Percentiles rank a stretch among this genome's conserved stretches.
These are phyloP conservation scores for Xylaria sp. DNA, from an alignment of 2,329 filamentous ascomycete genomes.

Conservation along the genomic window DNA sequence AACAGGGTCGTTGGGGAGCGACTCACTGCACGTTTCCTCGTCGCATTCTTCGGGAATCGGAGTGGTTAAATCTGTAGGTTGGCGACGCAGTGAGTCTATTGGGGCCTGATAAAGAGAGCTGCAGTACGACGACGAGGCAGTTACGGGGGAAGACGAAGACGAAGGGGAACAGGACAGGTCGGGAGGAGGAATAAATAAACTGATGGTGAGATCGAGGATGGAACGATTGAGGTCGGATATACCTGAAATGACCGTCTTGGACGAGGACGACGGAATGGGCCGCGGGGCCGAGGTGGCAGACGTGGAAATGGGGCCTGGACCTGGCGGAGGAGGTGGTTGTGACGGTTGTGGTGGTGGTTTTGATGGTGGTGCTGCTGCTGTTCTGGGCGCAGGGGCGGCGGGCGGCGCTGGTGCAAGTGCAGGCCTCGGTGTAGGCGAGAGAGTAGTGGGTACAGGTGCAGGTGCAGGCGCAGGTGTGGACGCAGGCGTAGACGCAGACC, in stretches of 20 bases:
- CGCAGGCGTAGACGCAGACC: constrained; percentile 8
- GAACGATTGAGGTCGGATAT: constrained; percentile 35
- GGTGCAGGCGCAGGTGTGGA: constrained; percentile 19
- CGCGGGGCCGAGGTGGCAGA: constrained; percentile 32
- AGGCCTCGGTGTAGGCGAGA: no score
- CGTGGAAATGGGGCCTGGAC: constrained; percentile 1
- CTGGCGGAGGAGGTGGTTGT: neutral
- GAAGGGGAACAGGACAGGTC: constrained; percentile 37
- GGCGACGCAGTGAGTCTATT: constrained; percentile 57
- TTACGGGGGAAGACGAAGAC: constrained; percentile 36
- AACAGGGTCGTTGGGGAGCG: constrained; percentile 66
- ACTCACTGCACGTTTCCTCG: constrained; percentile 68
- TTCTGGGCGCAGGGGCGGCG: constrained; percentile 12
- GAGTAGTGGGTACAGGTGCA: neutral
- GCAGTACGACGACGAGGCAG: constrained; percentile 51
- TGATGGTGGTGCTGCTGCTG: no score
- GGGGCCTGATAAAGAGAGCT: constrained; percentile 38
- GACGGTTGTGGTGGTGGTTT: no score
- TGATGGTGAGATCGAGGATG: constrained; percentile 25
- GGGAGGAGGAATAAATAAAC: constrained; percentile 34
- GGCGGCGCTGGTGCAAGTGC: constrained; percentile 11
- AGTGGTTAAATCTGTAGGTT: constrained; percentile 61
- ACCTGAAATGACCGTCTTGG: constrained; percentile 31
- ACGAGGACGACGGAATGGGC: constrained; percentile 34
- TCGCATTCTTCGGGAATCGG: constrained; percentile 68